A percentile compares a stretch with the other conserved stretches of the same genome.
These are phyloP conservation scores for Tolypocladium nubicola DNA, from an alignment of 2,329 filamentous ascomycete genomes.

Conservation along the genomic window DNA sequence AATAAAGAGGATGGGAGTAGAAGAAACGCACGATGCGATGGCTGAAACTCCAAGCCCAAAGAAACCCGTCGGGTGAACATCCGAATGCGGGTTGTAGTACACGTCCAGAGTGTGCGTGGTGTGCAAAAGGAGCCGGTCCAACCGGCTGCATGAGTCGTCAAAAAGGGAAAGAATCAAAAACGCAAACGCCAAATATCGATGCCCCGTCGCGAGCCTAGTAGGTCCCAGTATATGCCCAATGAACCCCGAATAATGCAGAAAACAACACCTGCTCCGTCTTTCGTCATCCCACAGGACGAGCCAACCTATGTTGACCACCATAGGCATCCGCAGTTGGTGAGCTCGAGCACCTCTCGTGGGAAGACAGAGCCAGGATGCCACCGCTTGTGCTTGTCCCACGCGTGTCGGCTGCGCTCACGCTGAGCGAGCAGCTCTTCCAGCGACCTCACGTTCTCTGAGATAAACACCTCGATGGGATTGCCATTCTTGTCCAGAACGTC, in stretches of 20 bases:
- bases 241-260: background rate
- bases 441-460: constrained; percentile 24
- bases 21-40: background rate
- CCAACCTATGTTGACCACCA: constrained; percentile 35
- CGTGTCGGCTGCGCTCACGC: constrained; percentile 2
- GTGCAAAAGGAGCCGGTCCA: background rate
- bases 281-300: too few species aligned
- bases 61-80: background rate
- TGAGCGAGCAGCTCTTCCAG: background rate
- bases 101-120: background rate
- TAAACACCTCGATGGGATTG: constrained; percentile 29
- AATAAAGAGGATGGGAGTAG: background rate
- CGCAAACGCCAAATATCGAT: background rate
- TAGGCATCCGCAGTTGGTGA: constrained; percentile 42
- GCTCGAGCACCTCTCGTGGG: constrained; percentile 16
- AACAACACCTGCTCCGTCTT: background rate
- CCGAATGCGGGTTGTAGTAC: background rate
- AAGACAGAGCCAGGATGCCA: background rate
- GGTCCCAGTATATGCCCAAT: background rate
- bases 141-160: background rate
- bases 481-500: constrained; percentile 26
- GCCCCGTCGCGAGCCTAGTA: background rate
- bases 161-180: background rate
- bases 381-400: background rate
- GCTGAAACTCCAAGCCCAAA: background rate